phyloP scores from a whole-genome alignment of 768 basidiomycete species.

The Serendipita sp. region DNA sequence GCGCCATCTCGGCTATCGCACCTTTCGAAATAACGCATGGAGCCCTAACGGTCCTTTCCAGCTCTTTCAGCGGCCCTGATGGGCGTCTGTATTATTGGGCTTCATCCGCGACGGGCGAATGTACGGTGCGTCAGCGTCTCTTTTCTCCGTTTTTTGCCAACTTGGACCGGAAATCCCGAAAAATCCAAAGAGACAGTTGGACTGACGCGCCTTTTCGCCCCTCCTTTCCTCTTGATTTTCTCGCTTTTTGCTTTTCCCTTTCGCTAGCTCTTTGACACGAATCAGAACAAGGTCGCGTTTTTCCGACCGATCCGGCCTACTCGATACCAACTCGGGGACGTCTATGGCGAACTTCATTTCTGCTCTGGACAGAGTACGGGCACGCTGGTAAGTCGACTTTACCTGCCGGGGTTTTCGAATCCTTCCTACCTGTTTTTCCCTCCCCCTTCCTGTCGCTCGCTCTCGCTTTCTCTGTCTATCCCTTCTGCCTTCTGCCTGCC shows the following conservation, averaged over 20 bases:
- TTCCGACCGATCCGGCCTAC: slow-evolving; percentile 63
- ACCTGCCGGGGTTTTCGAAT: neutral
- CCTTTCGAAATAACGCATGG: neutral
- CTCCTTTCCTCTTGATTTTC: neutral
- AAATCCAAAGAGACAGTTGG: too few species aligned
- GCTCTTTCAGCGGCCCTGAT: slow-evolving; percentile 65
- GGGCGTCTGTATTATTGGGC: slow-evolving; percentile 69
- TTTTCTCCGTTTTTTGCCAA: too few species aligned
- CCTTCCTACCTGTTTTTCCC: neutral
- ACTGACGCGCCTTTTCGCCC: too few species aligned
- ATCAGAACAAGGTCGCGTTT: slow-evolving; percentile 38
- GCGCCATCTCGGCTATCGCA: neutral
- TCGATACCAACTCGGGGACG: slow-evolving; percentile 74
- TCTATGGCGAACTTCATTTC: slow-evolving; percentile 74
- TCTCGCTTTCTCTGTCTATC: neutral
- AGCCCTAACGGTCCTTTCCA: slow-evolving; percentile 24
- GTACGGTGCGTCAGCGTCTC: slow-evolving; percentile 7
- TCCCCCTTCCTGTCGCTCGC: neutral
- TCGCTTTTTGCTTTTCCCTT: neutral
- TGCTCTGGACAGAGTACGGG: slow-evolving; percentile 62
- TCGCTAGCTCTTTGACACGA: slow-evolving; percentile 8
- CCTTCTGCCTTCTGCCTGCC: slow-evolving; percentile 7
- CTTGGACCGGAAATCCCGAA: too few species aligned
- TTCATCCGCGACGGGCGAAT: slow-evolving; percentile 20
- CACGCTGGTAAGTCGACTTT: slow-evolving; percentile 43